Base-by-base conservation (phyloP, 345 rosid genomes). In the Combretum micranthum region DNA sequence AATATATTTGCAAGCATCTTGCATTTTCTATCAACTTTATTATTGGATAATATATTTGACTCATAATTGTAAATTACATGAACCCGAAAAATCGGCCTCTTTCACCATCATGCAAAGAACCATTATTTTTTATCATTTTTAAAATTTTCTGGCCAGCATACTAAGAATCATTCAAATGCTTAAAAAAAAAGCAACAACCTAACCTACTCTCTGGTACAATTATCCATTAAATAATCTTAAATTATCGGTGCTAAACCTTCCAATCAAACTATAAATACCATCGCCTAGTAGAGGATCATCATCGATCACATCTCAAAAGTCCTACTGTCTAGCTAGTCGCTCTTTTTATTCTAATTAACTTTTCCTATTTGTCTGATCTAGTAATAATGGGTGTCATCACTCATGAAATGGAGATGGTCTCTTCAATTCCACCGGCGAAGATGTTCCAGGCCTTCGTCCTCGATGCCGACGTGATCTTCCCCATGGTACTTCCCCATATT, bases 401-500 rank as follows among this genome's bases (percentile, higher is more conserved):
- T 15, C 56, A 42, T 46, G 62, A 68, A 37, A 20, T 22, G 20
- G 66, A 63, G 49, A 4, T 62, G 47, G 19, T 16, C 23, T 48
- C 61, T 20, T 12, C 67, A 2, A 16, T 74, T 49, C 46, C 75
- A 0, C 20, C 68, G 12, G 62, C 62, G 9, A 63, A 58, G 56
- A 19, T 69, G 56, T 74, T 61, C 64, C 56, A 64, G 64, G 72
- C 69, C 6, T 15, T 49, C 22, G 54, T 66, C 14, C 26, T 53
- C 44, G 78, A 74, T 47, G 44, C 55, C 6, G 61, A 62, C 59
- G 20, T 17, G 42, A 55, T 74, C 17, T 23, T 63, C 39, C 75
- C 67, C 15, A 63, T 63, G 67, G 42, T 71, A 43, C 44, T 72
- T 45, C 73, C 74, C 37, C 69, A 68, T 20, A 48, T 53, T 42